A percentile compares a stretch with the other conserved stretches of the same genome.
Evolutionary conservation across 352 stramenopile genomes (phyloP).

Genomic region (Globisporangium apiculatum): DNA sequence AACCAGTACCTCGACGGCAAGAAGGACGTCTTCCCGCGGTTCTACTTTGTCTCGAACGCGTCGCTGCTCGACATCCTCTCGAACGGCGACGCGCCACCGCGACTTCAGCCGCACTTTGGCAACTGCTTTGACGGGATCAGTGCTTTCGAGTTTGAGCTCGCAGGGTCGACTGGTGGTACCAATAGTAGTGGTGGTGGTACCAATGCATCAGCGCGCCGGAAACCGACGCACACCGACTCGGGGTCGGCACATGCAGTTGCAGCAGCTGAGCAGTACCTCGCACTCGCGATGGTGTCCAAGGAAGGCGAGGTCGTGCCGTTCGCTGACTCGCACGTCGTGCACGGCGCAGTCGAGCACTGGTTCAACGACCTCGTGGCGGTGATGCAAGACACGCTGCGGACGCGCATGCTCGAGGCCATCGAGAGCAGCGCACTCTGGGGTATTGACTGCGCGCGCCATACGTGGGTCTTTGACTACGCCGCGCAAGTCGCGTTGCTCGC

Average conservation of each 20-base stretch:
- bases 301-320: slow-evolving; percentile 91
- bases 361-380: slow-evolving; percentile 93
- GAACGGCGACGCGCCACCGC: slow-evolving; percentile 86
- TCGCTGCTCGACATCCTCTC: slow-evolving; percentile 93
- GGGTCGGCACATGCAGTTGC: slow-evolving; percentile 14
- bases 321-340: slow-evolving; percentile 61
- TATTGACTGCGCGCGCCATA: slow-evolving; percentile 65
- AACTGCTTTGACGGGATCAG: slow-evolving; percentile 90
- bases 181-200: neutral
- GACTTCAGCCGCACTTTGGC: slow-evolving; percentile 85
- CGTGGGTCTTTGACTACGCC: slow-evolving; percentile 90
- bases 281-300: slow-evolving; percentile 93
- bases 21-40: slow-evolving; percentile 95
- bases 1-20: slow-evolving; percentile 96
- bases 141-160: slow-evolving; percentile 58
- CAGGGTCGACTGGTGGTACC: slow-evolving; percentile 14
- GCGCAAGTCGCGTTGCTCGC: slow-evolving; percentile 77
- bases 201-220: neutral
- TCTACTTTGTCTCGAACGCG: slow-evolving; percentile 96
- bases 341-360: slow-evolving; percentile 89
- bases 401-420: slow-evolving; percentile 86
- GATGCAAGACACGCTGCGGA: slow-evolving; percentile 88
- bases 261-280: slow-evolving; percentile 45
- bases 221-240: slow-evolving; percentile 2
- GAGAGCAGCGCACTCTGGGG: slow-evolving; percentile 92